Base-by-base conservation (phyloP, 108 stramenopile species). In the Pinguiococcus pyrenoidosus region DNA sequence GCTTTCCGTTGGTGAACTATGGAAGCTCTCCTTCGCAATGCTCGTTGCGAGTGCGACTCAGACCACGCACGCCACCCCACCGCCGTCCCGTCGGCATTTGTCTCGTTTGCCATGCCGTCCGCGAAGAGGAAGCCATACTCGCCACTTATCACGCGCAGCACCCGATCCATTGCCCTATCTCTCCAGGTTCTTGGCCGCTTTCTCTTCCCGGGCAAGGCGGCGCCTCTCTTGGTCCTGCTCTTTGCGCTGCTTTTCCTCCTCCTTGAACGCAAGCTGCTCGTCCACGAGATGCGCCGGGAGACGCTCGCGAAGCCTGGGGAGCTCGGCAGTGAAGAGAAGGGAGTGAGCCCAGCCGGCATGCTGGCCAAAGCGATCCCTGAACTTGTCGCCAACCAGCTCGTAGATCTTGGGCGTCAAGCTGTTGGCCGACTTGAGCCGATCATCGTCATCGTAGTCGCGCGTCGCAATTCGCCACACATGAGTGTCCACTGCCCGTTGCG, bases 281-380 rank as follows among this genome's bases (percentile, higher is more conserved):
- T 26, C 18, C 27, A 52, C 58, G 4, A 74, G 18, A 7, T 37
- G 20, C 22, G 49, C 34, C 4, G 73, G 62, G 20, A 74, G 51
- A 7, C 44, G 16, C 16, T 17, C 43, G 26, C 46, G 40, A 32
- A 71, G 74, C 10, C 22, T 58, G 14, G 74, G 72, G 27, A 76
- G 60, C 29, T 76, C 75, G 2, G 95, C 95, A 10, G 92, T 92
- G 69, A 99, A 99, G 6, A 99, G 72, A 28, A 99, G 56, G 28
- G 84, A 81, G 66, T 99, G 98, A 2, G 98, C 95, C 98, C 98
- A 99, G 9, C 98, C 98, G 16, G 90, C 84, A 40, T 82, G 66
- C 27, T 38, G 46, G 8, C 72, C 76, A 56, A 94, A 99, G 12
- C 79, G 66, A 1, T 73, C 35, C 18, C 93, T 80, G 62, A 97